Percentiles rank a stretch among this genome's conserved stretches.
Conservation (phyloP, 441 rosid genomes). For the Pelargonium fulgidum region DNA sequence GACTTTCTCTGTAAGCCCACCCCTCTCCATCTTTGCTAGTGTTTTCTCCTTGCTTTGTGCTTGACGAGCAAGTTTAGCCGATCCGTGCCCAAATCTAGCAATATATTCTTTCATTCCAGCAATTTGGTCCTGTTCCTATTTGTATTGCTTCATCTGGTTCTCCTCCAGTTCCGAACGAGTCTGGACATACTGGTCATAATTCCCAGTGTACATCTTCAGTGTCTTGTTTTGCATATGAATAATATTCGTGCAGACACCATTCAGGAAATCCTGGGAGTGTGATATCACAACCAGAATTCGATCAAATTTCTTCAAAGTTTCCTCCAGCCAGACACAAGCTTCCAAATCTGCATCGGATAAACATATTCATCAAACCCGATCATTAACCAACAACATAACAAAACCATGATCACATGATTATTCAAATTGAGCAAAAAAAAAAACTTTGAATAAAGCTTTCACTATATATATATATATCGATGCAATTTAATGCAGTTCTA, state of each 20-base stretch:
- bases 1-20: slow-evolving; percentile 18
- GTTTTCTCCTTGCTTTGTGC: slow-evolving; percentile 3
- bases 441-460: too few relatives aligned
- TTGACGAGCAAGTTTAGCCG: slow-evolving; percentile 25
- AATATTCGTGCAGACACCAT: slow-evolving; percentile 25
- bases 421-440: too few relatives aligned
- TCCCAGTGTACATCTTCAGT: slow-evolving; percentile 23
- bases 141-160: slow-evolving; percentile 28
- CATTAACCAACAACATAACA: too few relatives aligned
- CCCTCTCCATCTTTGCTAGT: neutral
- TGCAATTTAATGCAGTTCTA: too few relatives aligned
- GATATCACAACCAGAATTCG: slow-evolving; percentile 26
- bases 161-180: slow-evolving; percentile 20
- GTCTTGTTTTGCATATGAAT: slow-evolving; percentile 25
- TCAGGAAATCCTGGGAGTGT: slow-evolving; percentile 24
- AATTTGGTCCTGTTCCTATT: slow-evolving; percentile 27
- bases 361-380: neutral
- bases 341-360: slow-evolving; percentile 58
- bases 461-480: too few relatives aligned
- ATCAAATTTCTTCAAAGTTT: slow-evolving; percentile 56
- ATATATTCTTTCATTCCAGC: slow-evolving; percentile 24
- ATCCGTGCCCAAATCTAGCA: slow-evolving; percentile 26
- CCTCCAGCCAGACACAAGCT: slow-evolving; percentile 98
- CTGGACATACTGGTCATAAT: slow-evolving; percentile 22
- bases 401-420: too few relatives aligned